Evolutionary conservation across 495 filamentous ascomycete species (phyloP).

Genomic region (Penicillium crystallinum): DNA sequence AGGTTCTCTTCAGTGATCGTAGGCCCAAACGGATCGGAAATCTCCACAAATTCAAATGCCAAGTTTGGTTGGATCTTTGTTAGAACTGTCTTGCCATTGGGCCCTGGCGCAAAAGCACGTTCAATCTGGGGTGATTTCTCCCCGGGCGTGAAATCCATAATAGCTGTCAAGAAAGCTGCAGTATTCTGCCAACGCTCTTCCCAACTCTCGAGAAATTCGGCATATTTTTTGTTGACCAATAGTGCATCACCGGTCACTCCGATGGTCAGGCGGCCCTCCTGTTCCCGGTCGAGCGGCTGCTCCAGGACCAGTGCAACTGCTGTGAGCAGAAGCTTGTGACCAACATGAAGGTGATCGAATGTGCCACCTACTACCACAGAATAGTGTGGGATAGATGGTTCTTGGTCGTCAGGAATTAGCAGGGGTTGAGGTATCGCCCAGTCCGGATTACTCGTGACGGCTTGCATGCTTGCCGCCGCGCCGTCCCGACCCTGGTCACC

Average conservation of each 20-base stretch:
- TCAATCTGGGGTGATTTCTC: constrained; percentile 24
- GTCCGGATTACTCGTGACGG: constrained; percentile 28
- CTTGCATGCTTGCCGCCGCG: constrained; percentile 20
- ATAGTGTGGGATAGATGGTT: constrained; percentile 32
- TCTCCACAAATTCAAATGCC: constrained; percentile 68
- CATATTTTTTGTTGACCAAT: constrained; percentile 81
- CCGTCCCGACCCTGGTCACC: constrained; percentile 14
- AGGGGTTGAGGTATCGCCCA: constrained; percentile 20
- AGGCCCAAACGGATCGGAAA: constrained; percentile 85
- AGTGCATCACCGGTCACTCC: constrained; percentile 86
- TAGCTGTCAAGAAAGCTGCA: constrained; percentile 63
- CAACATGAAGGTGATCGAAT: constrained; percentile 92
- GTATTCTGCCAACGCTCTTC: constrained; percentile 61
- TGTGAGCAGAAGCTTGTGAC: constrained; percentile 91
- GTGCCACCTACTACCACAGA: constrained; percentile 86
- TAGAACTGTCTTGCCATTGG: constrained; percentile 48
- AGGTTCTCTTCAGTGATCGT: constrained; percentile 80
- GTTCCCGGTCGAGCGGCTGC: constrained; percentile 36
- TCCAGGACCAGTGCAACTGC: constrained; percentile 71
- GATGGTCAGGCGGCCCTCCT: constrained; percentile 57
- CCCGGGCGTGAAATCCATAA: constrained; percentile 54
- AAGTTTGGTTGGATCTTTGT: constrained; percentile 44
- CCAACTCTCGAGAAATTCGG: constrained; percentile 75
- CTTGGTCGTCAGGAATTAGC: constrained; percentile 20
- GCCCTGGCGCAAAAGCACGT: constrained; percentile 35